Conservation (phyloP, 495 filamentous ascomycete species). For the Aspergillus hancockii region DNA sequence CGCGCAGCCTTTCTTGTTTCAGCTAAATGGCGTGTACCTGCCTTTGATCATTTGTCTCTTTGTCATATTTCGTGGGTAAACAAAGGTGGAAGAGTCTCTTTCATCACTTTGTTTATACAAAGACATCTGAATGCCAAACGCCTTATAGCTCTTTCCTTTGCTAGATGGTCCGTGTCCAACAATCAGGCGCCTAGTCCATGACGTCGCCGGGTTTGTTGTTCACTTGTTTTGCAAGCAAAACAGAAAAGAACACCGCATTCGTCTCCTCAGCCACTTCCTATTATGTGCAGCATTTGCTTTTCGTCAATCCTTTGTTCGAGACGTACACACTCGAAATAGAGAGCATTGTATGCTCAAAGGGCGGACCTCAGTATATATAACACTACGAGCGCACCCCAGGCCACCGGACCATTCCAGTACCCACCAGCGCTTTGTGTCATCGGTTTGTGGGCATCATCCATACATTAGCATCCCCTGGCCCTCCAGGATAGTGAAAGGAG, state of each 20-base stretch:
- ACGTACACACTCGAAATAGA: conserved; percentile 5
- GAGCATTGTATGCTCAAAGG: not conserved
- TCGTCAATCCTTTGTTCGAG: conserved; percentile 19
- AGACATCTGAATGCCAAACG: not conserved
- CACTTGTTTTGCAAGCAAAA: conserved; percentile 9
- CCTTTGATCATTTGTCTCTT: not conserved
- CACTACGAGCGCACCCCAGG: not conserved
- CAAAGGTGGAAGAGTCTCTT: conserved; percentile 1
- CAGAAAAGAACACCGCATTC: conserved; percentile 5
- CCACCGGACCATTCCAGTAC: not conserved
- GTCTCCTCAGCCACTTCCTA: conserved; percentile 3
- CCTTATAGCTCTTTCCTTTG: conserved; percentile 2
- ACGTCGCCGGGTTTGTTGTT: conserved; percentile 11
- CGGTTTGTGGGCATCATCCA: not conserved
- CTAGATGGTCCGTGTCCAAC: not conserved
- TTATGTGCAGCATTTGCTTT: conserved; percentile 9
- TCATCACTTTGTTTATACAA: not conserved
- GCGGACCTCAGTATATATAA: not conserved
- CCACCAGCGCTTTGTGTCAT: not conserved
- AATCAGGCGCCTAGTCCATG: conserved; percentile 30
- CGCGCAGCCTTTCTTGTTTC: too few relatives aligned
- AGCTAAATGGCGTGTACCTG: not conserved
- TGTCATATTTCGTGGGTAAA: not conserved
- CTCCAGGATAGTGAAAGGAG: conserved; percentile 15
- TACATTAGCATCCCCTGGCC: not conserved